A percentile compares a stretch with the other conserved stretches of the same genome.
Conservation (phyloP, 1,139 yeast species). For the Scheffersomyces insectosa region DNA sequence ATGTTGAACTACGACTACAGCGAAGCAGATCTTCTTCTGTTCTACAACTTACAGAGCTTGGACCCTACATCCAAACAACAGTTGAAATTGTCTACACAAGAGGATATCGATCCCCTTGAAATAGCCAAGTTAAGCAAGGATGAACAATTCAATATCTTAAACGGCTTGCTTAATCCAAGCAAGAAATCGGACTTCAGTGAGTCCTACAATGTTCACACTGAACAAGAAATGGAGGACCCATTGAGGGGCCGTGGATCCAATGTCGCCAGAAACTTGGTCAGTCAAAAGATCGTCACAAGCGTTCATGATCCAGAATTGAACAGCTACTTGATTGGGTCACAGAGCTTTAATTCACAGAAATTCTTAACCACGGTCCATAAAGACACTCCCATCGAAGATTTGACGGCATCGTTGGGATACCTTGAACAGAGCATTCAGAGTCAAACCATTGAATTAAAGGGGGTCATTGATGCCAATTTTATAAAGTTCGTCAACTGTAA, state of each 20-base stretch:
- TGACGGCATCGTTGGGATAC: constrained; percentile 54
- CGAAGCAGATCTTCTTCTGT: constrained; percentile 19
- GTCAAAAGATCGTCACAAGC: constrained; percentile 36
- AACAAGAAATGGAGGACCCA: constrained; percentile 46
- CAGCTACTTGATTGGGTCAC: constrained; percentile 68
- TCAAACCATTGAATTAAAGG: constrained; percentile 66
- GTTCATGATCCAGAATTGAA: constrained; percentile 44
- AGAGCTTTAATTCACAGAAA: constrained; percentile 67
- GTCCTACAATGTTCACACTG: constrained; percentile 3
- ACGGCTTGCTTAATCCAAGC: constrained; percentile 20
- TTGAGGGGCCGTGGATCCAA: constrained; percentile 50
- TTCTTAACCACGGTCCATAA: constrained; percentile 72
- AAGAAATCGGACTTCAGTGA: background rate
- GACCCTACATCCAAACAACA: constrained; percentile 24
- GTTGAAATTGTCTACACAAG: constrained; percentile 16
- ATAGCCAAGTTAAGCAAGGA: constrained; percentile 23
- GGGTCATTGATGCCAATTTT: constrained; percentile 72
- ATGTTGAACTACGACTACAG: constrained; percentile 31
- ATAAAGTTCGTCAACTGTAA: constrained; percentile 76
- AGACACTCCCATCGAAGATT: constrained; percentile 65
- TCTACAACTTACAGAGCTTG: constrained; percentile 28
- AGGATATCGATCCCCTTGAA: constrained; percentile 26
- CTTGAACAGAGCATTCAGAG: constrained; percentile 63
- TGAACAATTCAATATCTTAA: constrained; percentile 32
- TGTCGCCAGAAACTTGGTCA: constrained; percentile 43